Evolutionary conservation across 495 filamentous ascomycete genomes (phyloP).

Genomic region (Penicillium herquei): DNA sequence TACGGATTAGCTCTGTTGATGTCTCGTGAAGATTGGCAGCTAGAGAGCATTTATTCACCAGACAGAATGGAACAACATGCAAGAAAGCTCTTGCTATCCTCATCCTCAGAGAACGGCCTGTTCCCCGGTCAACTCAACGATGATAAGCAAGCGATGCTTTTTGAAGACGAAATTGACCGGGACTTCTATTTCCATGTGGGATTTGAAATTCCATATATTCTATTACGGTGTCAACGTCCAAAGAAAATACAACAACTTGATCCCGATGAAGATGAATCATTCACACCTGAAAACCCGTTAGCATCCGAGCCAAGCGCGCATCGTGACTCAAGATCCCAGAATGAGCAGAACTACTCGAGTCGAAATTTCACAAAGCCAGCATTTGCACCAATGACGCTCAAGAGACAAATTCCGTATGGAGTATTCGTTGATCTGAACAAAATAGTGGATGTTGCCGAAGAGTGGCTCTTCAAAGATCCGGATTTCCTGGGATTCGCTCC

Average conservation of each 20-base stretch:
- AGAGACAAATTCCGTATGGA: not conserved
- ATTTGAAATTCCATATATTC: slow-evolving; percentile 1
- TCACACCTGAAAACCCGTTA: no score
- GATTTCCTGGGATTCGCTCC: not conserved
- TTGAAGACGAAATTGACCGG: not conserved
- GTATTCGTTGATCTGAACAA: not conserved
- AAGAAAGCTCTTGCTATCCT: not conserved
- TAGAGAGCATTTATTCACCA: not conserved
- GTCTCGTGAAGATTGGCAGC: not conserved
- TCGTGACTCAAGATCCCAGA: no score
- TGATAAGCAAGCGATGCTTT: not conserved
- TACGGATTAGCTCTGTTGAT: slow-evolving; percentile 1
- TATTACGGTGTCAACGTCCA: not conserved
- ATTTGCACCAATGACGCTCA: not conserved
- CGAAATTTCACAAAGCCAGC: not conserved
- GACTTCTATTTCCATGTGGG: slow-evolving; percentile 1
- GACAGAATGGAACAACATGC: not conserved
- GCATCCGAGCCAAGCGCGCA: no score
- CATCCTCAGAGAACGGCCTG: not conserved
- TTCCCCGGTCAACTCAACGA: not conserved
- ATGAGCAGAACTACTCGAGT: no score
- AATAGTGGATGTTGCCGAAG: not conserved
- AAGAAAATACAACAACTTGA: not conserved
- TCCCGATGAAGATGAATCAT: not conserved
- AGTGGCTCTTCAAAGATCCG: not conserved